phyloP scores from a whole-genome alignment of 345 rosid genomes.

The Bruguiera parviflora region DNA sequence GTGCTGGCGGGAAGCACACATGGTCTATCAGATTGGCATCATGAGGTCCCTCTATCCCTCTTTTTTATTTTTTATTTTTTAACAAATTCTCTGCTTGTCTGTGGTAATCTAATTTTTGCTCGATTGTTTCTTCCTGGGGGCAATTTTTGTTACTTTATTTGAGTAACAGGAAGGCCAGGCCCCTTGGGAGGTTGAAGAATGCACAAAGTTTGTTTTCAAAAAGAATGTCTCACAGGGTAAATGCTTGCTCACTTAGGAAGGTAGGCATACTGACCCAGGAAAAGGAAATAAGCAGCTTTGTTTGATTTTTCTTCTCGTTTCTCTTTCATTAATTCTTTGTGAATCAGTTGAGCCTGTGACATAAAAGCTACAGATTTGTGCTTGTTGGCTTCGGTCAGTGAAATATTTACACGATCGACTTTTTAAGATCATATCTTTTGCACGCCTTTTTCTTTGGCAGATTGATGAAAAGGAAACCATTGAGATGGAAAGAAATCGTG shows the following conservation, averaged over 20 bases:
- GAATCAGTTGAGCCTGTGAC: not conserved
- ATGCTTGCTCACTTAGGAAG: slow-evolving; percentile 44
- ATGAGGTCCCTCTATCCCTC: slow-evolving; percentile 43
- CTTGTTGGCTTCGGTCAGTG: not conserved
- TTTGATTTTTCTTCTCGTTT: not conserved
- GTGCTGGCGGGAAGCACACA: slow-evolving; percentile 56
- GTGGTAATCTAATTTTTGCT: not conserved
- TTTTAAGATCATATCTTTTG: slow-evolving; percentile 3
- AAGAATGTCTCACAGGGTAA: slow-evolving; percentile 58
- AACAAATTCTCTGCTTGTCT: not conserved
- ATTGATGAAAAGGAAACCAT: slow-evolving; percentile 23
- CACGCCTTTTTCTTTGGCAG: slow-evolving; percentile 33
- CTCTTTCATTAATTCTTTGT: not conserved
- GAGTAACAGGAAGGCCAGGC: slow-evolving; percentile 56
- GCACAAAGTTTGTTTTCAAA: slow-evolving; percentile 56
- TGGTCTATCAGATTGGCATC: slow-evolving; percentile 69
- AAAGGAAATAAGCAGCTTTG: not conserved
- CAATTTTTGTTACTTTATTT: not conserved
- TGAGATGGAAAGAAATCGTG: slow-evolving; percentile 20
- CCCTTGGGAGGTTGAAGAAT: slow-evolving; percentile 57
- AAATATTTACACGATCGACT: not conserved
- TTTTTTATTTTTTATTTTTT: not conserved
- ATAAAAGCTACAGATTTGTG: not conserved
- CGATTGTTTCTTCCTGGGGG: slow-evolving; percentile 13
- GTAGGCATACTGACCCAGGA: slow-evolving; percentile 24